Evolutionary conservation across 257 asterid species (phyloP).

Genomic region (Penstemon eatonii): DNA sequence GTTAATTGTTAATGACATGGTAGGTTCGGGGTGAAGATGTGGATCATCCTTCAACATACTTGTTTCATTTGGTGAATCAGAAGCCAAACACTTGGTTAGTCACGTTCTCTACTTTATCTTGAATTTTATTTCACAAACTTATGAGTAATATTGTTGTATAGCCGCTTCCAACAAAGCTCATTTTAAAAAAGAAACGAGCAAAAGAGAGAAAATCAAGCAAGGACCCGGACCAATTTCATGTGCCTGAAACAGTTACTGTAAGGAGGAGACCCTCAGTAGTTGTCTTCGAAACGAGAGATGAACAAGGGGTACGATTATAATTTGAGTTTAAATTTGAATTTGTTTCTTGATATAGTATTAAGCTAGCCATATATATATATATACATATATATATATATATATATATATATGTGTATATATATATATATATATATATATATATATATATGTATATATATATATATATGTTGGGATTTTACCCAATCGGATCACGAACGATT

Average conservation of each 20-base stretch:
- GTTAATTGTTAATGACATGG: conserved; percentile 20
- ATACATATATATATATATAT: no score
- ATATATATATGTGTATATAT: no score
- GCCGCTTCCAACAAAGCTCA: conserved; percentile 31
- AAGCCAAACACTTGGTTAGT: conserved; percentile 50
- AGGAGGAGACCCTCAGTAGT: conserved; percentile 46
- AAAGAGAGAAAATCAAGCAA: conserved; percentile 54
- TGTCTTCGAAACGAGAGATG: conserved; percentile 42
- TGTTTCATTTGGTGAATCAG: conserved; percentile 58
- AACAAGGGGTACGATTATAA: conserved; percentile 32
- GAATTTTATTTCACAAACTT: neutral
- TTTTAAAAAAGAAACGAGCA: conserved; percentile 46
- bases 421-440: no score
- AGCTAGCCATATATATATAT: no score
- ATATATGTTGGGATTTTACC: no score
- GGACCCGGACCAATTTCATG: conserved; percentile 49
- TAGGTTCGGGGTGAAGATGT: conserved; percentile 86
- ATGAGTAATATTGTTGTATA: conserved; percentile 13
- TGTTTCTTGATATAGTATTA: no score
- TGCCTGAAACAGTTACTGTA: conserved; percentile 50
- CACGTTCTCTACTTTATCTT: conserved; percentile 17
- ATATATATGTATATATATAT: no score
- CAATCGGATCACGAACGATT: no score
- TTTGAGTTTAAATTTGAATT: neutral
- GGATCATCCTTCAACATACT: conserved; percentile 79